phyloP scores from a whole-genome alignment of 2,329 filamentous ascomycete genomes.

The Huntiella savannae region DNA sequence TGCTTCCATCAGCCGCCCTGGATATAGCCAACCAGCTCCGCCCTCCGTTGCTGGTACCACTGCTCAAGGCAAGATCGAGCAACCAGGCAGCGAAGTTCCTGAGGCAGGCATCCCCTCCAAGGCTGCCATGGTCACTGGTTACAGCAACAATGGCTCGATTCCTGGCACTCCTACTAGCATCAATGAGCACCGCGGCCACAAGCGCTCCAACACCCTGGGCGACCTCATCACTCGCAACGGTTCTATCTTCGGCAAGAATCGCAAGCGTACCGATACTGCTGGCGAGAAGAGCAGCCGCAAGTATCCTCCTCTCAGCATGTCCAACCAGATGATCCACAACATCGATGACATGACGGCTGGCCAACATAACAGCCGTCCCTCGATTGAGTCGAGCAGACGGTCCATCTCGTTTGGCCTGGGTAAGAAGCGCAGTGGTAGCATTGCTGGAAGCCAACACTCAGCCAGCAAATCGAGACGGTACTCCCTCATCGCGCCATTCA shows the following conservation, averaged over 20 bases:
- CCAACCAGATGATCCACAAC: constrained; percentile 24
- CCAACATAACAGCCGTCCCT: constrained; percentile 27
- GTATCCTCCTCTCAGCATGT: constrained; percentile 87
- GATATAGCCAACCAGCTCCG: constrained; percentile 71
- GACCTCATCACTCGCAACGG: constrained; percentile 68
- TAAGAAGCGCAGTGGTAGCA: constrained; percentile 52
- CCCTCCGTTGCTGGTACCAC: constrained; percentile 78
- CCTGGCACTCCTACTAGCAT: constrained; percentile 14
- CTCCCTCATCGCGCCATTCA: constrained; percentile 44
- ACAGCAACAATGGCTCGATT: constrained; percentile 34
- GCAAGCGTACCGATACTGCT: constrained; percentile 29
- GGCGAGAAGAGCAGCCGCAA: constrained; percentile 35
- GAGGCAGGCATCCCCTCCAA: constrained; percentile 28
- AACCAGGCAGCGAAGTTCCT: constrained; percentile 38
- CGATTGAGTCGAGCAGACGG: constrained; percentile 52
- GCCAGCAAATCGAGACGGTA: constrained; percentile 46
- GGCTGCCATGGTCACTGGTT: constrained; percentile 37
- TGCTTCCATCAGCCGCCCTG: constrained; percentile 36
- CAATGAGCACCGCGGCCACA: constrained; percentile 35
- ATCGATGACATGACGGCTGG: constrained; percentile 30
- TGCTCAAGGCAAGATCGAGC: constrained; percentile 74
- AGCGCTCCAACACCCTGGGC: constrained; percentile 56
- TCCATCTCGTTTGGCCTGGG: constrained; percentile 52
- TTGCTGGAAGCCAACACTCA: constrained; percentile 35
- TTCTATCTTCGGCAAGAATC: constrained; percentile 48